Percentiles rank a stretch among this genome's conserved stretches.
Evolutionary conservation across 1,284 basidiomycete genomes (phyloP).

Genomic region (Xanthoconium separans): DNA sequence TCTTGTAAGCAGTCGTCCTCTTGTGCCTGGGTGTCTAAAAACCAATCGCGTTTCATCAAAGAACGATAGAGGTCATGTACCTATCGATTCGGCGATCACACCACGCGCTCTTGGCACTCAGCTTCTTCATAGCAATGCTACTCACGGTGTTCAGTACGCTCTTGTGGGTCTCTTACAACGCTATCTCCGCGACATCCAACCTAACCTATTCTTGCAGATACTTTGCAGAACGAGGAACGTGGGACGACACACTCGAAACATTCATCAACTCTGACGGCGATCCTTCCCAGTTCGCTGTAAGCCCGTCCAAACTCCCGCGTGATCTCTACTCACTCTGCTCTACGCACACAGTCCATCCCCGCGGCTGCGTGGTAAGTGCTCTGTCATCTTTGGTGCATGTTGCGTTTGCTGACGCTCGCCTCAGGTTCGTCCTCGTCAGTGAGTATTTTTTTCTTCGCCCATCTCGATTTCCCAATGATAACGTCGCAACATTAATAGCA

Average conservation of each 20-base stretch:
- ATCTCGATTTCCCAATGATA: neutral
- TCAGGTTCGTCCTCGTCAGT: constrained; percentile 47
- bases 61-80: constrained; percentile 92
- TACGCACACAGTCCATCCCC: constrained; percentile 64
- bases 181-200: neutral
- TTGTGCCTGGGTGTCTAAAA: neutral
- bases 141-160: constrained; percentile 85
- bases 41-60: constrained; percentile 25
- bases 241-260: constrained; percentile 75
- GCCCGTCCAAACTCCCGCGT: constrained; percentile 13
- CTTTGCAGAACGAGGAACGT: constrained; percentile 84
- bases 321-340: neutral
- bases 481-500: constrained; percentile 39
- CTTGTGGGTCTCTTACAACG: constrained; percentile 47
- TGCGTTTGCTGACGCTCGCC: neutral
- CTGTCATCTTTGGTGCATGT: neutral
- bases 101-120: constrained; percentile 81
- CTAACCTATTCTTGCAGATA: constrained; percentile 49
- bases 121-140: constrained; percentile 87
- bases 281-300: constrained; percentile 68
- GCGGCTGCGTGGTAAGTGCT: constrained; percentile 63
- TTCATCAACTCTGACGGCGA: constrained; percentile 86
- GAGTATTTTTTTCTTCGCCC: constrained; percentile 31
- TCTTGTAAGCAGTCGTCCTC: constrained; percentile 53
- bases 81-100: constrained; percentile 82